A percentile compares a stretch with the other conserved stretches of the same genome.
Conservation (phyloP, 768 basidiomycete species). For the Hirschioporus abietinus region DNA sequence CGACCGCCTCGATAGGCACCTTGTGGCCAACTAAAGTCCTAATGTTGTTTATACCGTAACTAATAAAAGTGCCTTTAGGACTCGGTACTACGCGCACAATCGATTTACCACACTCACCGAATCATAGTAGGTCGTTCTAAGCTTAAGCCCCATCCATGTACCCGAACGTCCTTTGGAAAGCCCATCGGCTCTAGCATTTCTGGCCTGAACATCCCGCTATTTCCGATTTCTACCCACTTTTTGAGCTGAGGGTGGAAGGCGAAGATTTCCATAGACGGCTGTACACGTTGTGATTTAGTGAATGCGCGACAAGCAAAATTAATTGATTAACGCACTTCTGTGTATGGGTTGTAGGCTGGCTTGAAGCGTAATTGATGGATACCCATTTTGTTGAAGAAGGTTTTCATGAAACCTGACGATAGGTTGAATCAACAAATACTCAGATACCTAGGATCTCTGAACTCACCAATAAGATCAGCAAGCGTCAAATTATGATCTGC, state of each 20-base stretch:
- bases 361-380: constrained; percentile 94
- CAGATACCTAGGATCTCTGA: background rate
- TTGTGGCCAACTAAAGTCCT: constrained; percentile 96
- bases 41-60: constrained; percentile 97
- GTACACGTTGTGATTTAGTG: constrained; percentile 10
- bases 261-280: constrained; percentile 98
- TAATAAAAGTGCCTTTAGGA: constrained; percentile 22
- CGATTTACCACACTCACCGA: constrained; percentile 47
- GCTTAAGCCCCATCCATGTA: constrained; percentile 94
- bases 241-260: constrained; percentile 93
- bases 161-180: constrained; percentile 91
- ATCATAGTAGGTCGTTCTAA: constrained; percentile 99
- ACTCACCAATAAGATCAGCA: constrained; percentile 87
- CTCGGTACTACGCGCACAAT: background rate
- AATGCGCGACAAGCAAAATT: constrained; percentile 3
- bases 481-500: constrained; percentile 90
- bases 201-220: constrained; percentile 99
- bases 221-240: constrained; percentile 97
- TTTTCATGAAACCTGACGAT: constrained; percentile 86
- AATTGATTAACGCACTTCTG: constrained; percentile 54
- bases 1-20: constrained; percentile 83
- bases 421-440: background rate
- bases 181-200: constrained; percentile 99
- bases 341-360: constrained; percentile 98
- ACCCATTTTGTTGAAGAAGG: constrained; percentile 98